A percentile compares a stretch with the other conserved stretches of the same genome.
Evolutionary conservation across 345 rosid genomes (phyloP).

Genomic region (Nasturtium officinale): DNA sequence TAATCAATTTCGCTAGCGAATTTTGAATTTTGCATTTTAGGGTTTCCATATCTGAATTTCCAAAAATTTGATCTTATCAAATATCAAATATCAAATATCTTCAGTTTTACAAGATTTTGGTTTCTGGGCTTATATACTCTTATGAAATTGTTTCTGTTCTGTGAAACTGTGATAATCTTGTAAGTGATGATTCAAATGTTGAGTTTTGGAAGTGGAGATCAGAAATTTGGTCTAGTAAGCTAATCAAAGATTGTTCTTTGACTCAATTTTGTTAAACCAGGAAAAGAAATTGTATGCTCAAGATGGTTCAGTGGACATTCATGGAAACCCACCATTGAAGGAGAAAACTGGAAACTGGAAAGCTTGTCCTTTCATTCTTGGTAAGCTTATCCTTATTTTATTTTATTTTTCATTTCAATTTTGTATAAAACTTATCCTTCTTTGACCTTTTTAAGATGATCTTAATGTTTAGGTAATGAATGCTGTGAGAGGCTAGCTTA

Average conservation of each 20-base stretch:
- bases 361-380: conserved; percentile 95
- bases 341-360: conserved; percentile 87
- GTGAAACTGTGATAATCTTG: not conserved
- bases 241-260: not conserved
- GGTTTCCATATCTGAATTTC: not conserved
- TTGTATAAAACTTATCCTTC: not conserved
- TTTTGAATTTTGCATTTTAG: not conserved
- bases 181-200: conserved; percentile 1
- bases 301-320: conserved; percentile 87
- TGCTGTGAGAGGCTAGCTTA: conserved; percentile 96
- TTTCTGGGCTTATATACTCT: not conserved
- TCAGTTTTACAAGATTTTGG: not conserved
- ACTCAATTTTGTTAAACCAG: conserved; percentile 42
- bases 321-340: conserved; percentile 78
- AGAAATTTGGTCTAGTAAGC: not conserved
- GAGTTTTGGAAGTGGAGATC: not conserved
- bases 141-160: not conserved
- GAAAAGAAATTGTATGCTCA: conserved; percentile 60
- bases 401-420: not conserved
- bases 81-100: not conserved
- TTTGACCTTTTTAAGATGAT: not conserved
- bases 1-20: not conserved
- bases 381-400: conserved; percentile 36
- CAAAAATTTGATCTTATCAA: not conserved
- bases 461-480: conserved; percentile 62